These are phyloP conservation scores for Mycena indigotica DNA, from an alignment of 768 basidiomycete species.

Conservation along the genomic window DNA sequence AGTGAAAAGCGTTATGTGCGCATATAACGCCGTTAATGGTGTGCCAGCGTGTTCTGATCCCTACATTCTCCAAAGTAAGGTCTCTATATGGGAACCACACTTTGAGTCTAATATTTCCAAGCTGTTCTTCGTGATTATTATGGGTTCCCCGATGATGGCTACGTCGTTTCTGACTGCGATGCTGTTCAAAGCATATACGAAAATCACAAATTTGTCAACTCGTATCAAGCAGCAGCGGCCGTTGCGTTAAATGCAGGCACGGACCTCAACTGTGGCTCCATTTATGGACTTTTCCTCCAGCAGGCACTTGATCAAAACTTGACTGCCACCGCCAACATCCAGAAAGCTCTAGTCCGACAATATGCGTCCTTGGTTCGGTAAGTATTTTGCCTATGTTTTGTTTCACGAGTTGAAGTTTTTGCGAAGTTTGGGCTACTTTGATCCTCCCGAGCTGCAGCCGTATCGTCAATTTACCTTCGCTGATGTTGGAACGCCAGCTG, in stretches of 20 bases:
- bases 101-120: neutral
- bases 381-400: conserved; percentile 9
- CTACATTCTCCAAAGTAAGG: conserved; percentile 48
- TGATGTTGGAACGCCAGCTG: conserved; percentile 49
- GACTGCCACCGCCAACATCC: conserved; percentile 47
- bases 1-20: conserved; percentile 56
- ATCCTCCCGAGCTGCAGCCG: conserved; percentile 50
- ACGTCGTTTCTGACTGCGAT: conserved; percentile 59
- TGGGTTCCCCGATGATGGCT: conserved; percentile 52
- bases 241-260: conserved; percentile 55
- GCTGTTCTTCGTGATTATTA: conserved; percentile 52
- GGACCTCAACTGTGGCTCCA: conserved; percentile 57
- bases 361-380: conserved; percentile 60
- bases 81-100: too few relatives aligned
- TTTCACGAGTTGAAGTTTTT: too few relatives aligned
- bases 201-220: conserved; percentile 50
- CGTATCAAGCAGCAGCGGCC: conserved; percentile 49
- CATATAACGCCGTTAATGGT: conserved; percentile 59
- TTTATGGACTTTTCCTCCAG: conserved; percentile 47
- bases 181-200: conserved; percentile 48
- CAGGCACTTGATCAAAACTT: conserved; percentile 51
- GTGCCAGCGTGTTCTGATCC: conserved; percentile 57
- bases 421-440: conserved; percentile 63
- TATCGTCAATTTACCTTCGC: conserved; percentile 52
- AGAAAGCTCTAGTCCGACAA: conserved; percentile 45